These are phyloP conservation scores for Drechslerella dactyloides DNA, from an alignment of 2,329 filamentous ascomycete species.

Conservation along the genomic window DNA sequence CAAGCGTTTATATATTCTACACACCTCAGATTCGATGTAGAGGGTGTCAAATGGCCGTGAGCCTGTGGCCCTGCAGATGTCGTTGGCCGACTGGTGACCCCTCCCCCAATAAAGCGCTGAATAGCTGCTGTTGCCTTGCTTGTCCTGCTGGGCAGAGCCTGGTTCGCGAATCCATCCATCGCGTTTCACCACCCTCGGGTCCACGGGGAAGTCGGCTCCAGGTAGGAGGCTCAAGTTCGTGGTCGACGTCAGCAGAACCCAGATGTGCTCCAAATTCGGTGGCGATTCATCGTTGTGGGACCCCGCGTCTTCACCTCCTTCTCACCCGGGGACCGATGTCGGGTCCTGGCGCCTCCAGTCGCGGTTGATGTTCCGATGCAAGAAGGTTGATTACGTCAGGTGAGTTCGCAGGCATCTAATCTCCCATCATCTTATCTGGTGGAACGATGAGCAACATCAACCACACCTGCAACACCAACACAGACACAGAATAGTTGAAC, in stretches of 20 bases:
- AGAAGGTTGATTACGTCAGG: conserved; percentile 28
- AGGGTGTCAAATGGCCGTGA: conserved; percentile 22
- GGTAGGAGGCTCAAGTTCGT: not conserved
- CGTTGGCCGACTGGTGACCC: conserved; percentile 34
- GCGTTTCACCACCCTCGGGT: not conserved
- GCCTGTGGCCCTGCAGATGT: conserved; percentile 39
- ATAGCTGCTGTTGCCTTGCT: conserved; percentile 46
- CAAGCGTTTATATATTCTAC: not conserved
- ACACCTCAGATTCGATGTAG: conserved; percentile 45
- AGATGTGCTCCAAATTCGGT: conserved; percentile 15
- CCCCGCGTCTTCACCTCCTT: conserved; percentile 16
- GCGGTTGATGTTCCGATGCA: conserved; percentile 2
- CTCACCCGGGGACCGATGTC: not conserved
- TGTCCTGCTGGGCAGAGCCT: conserved; percentile 29
- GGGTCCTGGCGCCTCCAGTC: not conserved
- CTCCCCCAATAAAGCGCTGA: conserved; percentile 43
- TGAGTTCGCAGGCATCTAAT: conserved; percentile 35
- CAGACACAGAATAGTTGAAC: not conserved
- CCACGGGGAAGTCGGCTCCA: not conserved
- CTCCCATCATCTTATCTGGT: conserved; percentile 33
- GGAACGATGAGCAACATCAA: conserved; percentile 23
- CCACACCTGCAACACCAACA: conserved; percentile 37
- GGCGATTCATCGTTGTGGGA: conserved; percentile 32
- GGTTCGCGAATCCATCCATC: conserved; percentile 44
- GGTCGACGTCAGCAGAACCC: conserved; percentile 28